Base-by-base conservation (phyloP, 305 asterid genomes). In the Solanum chacoense region DNA sequence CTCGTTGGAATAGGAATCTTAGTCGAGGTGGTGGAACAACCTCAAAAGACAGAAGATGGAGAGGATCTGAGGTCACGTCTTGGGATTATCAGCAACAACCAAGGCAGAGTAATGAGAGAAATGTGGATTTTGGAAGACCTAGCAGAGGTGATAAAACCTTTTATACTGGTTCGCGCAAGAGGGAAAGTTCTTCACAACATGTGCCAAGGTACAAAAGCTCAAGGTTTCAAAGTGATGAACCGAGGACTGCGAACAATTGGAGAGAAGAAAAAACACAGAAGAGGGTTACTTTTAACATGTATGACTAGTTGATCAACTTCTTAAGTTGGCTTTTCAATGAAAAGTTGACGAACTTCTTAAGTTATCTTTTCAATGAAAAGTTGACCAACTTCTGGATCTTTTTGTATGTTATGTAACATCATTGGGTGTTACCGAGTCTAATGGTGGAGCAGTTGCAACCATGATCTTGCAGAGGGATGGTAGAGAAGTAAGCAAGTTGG, bases 171-270 rank as follows among this genome's bases (percentile, higher is more conserved):
- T 92, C 92, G 87, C 92, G 93, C 89, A 97, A 97, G 91, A 93
- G 98, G 91, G 99, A 94, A 91, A 90, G 94, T 88, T 87, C 98
- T 85, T 78, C 90, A 36, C 98, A 94, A 88, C 91, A 94, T 88
- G 72, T 92, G 13, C 86, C 93, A 13, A 92, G 92, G 88, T 91
- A 91, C 89, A 95, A 95, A 93, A 93, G 93, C 89, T 90, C 95
- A 35, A 95, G 96, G 91, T 90, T 89, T 90, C 93, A 92, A 87
- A 93, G 93, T 55, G 90, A 93, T 89, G 87, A 90, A 35, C 88
- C 89, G 87, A 91, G 93, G 74, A 87, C 89, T 85, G 86, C 89
- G 89, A 88, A 36, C 77, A 88, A 87, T 88, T 89, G 90, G 90
- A 93, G 84, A 91, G 89, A 63, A 72, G 81, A 73, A 67, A 88